A percentile compares a stretch with the other conserved stretches of the same genome.
Conservation (phyloP, 164 flowering plant species). For the Nelumbo lutea region DNA sequence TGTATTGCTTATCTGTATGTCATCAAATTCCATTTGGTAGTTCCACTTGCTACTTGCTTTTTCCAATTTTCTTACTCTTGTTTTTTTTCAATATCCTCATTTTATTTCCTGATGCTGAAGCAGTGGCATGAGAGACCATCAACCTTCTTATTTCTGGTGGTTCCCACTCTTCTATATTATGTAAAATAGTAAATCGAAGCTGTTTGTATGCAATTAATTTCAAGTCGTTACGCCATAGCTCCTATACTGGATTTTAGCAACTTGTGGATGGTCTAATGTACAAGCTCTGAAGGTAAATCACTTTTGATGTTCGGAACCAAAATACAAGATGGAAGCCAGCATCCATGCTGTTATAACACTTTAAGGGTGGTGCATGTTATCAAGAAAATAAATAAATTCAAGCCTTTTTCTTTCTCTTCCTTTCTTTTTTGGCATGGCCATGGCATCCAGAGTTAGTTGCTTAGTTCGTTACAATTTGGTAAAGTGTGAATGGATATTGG, state of each 20-base stretch:
- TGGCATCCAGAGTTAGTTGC: neutral
- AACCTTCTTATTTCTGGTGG: neutral
- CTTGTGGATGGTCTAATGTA: neutral
- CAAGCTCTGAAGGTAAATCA: neutral
- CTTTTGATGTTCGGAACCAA: neutral
- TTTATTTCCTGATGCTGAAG: neutral
- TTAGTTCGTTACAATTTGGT: conserved; percentile 2
- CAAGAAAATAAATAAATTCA: neutral
- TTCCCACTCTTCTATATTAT: neutral
- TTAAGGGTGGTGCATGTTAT: neutral
- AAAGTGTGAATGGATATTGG: conserved; percentile 17
- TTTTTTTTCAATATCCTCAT: neutral
- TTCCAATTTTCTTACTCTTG: neutral
- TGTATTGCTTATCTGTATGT: conserved; percentile 5
- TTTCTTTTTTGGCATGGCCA: too few species aligned
- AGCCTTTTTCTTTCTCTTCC: too few species aligned
- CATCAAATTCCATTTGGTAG: neutral
- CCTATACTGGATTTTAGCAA: neutral
- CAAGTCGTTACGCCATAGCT: neutral
- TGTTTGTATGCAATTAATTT: too few species aligned
- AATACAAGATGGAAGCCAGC: neutral
- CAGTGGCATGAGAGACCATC: neutral
- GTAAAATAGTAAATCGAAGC: too few species aligned
- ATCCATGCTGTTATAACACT: neutral
- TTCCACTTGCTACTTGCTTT: neutral